phyloP scores from a whole-genome alignment of 2,329 filamentous ascomycete genomes.

The Nemania bipapillata region DNA sequence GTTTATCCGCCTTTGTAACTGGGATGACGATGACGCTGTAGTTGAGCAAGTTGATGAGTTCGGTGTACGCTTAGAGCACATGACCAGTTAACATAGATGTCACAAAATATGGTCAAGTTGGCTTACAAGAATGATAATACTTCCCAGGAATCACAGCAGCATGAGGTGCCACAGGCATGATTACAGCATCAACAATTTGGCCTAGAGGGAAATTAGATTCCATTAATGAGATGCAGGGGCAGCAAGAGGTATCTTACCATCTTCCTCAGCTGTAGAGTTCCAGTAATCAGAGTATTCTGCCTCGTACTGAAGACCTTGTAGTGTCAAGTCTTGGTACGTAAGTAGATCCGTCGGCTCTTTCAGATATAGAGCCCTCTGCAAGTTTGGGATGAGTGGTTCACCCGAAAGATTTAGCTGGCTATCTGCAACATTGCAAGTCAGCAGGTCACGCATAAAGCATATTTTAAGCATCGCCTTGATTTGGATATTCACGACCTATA shows the following conservation, averaged over 20 bases:
- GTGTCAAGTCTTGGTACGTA: constrained; percentile 52
- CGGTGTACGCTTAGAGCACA: constrained; percentile 47
- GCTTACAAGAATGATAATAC: constrained; percentile 54
- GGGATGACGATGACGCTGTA: constrained; percentile 66
- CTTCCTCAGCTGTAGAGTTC: constrained; percentile 65
- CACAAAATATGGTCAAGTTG: not conserved
- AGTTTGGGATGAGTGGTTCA: constrained; percentile 61
- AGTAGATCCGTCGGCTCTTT: constrained; percentile 40
- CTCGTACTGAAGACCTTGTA: constrained; percentile 55
- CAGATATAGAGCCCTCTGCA: constrained; percentile 10
- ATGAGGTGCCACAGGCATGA: constrained; percentile 62
- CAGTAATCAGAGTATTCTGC: constrained; percentile 72
- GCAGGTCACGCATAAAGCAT: not conserved
- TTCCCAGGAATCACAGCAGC: constrained; percentile 60
- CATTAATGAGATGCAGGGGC: constrained; percentile 24
- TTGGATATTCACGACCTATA: not conserved
- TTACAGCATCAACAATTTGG: constrained; percentile 65
- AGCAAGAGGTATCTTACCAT: constrained; percentile 53
- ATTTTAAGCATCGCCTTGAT: not conserved
- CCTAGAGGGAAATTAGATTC: constrained; percentile 44
- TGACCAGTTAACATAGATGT: constrained; percentile 4
- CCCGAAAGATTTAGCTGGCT: constrained; percentile 56
- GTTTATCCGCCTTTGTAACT: constrained; percentile 64
- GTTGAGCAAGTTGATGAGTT: constrained; percentile 65
- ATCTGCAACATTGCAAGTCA: constrained; percentile 5